A percentile compares a stretch with the other conserved stretches of the same genome.
Evolutionary conservation across 2,329 filamentous ascomycete species (phyloP).

Genomic region (Chalara sp.): DNA sequence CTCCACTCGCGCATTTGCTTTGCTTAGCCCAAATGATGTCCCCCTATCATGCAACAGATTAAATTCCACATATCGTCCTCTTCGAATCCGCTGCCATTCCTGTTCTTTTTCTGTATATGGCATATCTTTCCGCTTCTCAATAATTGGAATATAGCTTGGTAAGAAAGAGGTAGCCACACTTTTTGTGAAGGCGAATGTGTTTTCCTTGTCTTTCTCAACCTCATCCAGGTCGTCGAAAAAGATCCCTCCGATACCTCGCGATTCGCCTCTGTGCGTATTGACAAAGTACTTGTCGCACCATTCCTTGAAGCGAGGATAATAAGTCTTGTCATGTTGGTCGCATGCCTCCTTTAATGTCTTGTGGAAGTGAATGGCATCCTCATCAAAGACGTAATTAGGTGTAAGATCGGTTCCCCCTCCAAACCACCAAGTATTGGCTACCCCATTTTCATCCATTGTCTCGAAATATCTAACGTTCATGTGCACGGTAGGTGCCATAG

Average conservation of each 20-base stretch:
- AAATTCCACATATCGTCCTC: constrained; percentile 97
- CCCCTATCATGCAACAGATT: constrained; percentile 96
- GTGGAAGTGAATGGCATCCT: constrained; percentile 97
- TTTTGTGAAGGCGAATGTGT: constrained; percentile 82
- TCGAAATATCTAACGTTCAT: constrained; percentile 99
- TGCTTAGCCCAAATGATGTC: constrained; percentile 89
- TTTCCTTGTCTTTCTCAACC: constrained; percentile 77
- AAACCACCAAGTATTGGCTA: constrained; percentile 92
- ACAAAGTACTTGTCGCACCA: constrained; percentile 99
- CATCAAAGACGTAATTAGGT: constrained; percentile 89
- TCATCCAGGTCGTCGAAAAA: constrained; percentile 98
- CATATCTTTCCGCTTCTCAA: constrained; percentile 86
- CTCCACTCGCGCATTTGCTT: constrained; percentile 84
- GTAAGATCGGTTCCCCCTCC: constrained; percentile 93
- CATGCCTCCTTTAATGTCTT: constrained; percentile 86
- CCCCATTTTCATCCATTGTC: constrained; percentile 78
- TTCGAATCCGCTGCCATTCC: constrained; percentile 90
- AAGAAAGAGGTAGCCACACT: constrained; percentile 82
- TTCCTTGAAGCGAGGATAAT: constrained; percentile 92
- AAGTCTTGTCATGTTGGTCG: constrained; percentile 85
- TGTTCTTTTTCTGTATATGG: constrained; percentile 80
- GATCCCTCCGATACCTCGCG: constrained; percentile 86
- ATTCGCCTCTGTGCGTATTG: constrained; percentile 84
- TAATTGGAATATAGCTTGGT: constrained; percentile 83
- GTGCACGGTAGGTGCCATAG: constrained; percentile 95